Percentiles rank a stretch among this genome's conserved stretches.
Evolutionary conservation across 345 rosid genomes (phyloP).

Genomic region (Linum usitatissimum): DNA sequence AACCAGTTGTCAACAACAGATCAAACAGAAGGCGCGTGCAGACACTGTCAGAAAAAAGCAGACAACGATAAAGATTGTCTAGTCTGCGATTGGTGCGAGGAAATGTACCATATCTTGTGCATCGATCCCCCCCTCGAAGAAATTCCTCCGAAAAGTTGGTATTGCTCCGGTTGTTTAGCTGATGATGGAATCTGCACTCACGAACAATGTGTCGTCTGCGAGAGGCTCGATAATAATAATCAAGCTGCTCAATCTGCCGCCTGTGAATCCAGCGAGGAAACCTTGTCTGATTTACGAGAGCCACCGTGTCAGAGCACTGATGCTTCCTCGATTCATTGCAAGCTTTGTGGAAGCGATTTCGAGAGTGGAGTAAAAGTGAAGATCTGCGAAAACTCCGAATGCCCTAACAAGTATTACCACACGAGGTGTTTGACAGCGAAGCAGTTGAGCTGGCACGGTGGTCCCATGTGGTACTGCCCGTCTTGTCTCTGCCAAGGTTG

Average conservation of each 20-base stretch:
- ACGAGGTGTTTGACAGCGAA: constrained; percentile 59
- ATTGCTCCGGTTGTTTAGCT: constrained; percentile 53
- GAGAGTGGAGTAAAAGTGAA: constrained; percentile 34
- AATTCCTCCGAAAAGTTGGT: constrained; percentile 62
- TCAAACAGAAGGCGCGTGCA: constrained; percentile 39
- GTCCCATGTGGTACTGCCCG: constrained; percentile 71
- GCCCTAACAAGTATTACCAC: constrained; percentile 62
- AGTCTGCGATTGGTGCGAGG: constrained; percentile 87
- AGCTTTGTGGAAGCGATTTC: constrained; percentile 41
- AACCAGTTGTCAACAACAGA: constrained; percentile 32
- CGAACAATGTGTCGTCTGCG: constrained; percentile 63
- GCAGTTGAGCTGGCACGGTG: constrained; percentile 50
- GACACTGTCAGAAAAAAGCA: constrained; percentile 57
- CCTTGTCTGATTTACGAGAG: constrained; percentile 26
- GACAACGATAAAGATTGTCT: constrained; percentile 43
- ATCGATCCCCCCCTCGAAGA: constrained; percentile 55
- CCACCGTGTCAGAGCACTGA: constrained; percentile 22
- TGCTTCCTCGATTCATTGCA: constrained; percentile 27
- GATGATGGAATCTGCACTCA: constrained; percentile 59
- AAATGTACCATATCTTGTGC: constrained; percentile 71
- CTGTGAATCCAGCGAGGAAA: constrained; percentile 23
- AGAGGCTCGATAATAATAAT: constrained; percentile 39
- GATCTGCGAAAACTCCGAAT: constrained; percentile 52
- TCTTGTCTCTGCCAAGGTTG: constrained; percentile 80
- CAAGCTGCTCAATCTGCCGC: constrained; percentile 18